phyloP scores from a whole-genome alignment of 2,329 filamentous ascomycete genomes.

The Remersonia thermophila region DNA sequence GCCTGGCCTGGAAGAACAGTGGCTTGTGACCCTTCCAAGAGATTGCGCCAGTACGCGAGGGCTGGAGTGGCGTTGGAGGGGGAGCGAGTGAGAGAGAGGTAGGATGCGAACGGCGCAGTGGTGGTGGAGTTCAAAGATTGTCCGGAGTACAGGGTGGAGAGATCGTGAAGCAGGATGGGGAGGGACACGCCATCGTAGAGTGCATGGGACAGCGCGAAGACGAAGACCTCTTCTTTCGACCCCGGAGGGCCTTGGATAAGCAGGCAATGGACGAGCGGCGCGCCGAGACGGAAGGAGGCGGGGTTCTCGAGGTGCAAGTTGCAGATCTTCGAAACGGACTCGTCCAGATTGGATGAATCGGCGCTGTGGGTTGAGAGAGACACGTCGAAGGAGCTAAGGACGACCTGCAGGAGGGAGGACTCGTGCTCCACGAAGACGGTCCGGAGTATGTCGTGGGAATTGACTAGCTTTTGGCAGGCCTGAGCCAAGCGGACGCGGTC shows the following conservation, averaged over 20 bases:
- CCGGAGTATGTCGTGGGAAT: conserved; percentile 13
- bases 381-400: conserved; percentile 39
- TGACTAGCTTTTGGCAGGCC: conserved; percentile 8
- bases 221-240: conserved; percentile 28
- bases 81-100: conserved; percentile 29
- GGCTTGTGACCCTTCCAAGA: conserved; percentile 40
- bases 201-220: conserved; percentile 53
- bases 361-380: conserved; percentile 40
- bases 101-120: conserved; percentile 32
- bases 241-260: conserved; percentile 26
- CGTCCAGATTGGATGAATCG: conserved; percentile 23
- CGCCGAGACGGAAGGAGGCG: conserved; percentile 40
- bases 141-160: conserved; percentile 38
- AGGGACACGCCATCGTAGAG: conserved; percentile 60
- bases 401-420: conserved; percentile 39
- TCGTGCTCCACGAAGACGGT: conserved; percentile 30
- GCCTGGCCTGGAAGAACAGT: conserved; percentile 27
- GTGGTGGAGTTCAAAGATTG: conserved; percentile 6
- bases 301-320: conserved; percentile 30
- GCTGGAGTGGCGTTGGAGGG: conserved; percentile 23
- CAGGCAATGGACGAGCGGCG: conserved; percentile 47
- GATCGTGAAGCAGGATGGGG: conserved; percentile 45
- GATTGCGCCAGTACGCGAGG: conserved; percentile 45
- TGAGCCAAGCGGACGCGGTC: conserved; percentile 2
- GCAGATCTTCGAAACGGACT: conserved; percentile 22